phyloP scores from a whole-genome alignment of 345 rosid genomes.

The Gossypium thurberi region DNA sequence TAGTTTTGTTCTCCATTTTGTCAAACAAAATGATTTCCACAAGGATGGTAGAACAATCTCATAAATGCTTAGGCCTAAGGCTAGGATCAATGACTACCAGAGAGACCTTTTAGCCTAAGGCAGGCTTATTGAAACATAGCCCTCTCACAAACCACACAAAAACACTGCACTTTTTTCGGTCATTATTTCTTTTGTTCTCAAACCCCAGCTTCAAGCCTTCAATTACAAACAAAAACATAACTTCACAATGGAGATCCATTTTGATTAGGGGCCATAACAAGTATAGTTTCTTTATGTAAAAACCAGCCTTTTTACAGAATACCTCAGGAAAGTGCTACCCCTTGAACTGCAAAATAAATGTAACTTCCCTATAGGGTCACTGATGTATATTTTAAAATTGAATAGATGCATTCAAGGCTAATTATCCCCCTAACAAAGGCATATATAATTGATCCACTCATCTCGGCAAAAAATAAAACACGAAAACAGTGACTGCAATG shows the following conservation, averaged over 20 bases:
- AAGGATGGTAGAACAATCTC: not conserved
- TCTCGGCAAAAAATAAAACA: not conserved
- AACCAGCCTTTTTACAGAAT: not conserved
- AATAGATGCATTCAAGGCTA: too few relatives aligned
- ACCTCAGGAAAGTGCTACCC: not conserved
- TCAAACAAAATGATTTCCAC: not conserved
- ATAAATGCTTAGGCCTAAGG: not conserved
- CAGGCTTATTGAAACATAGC: not conserved
- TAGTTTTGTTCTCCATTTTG: not conserved
- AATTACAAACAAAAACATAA: not conserved
- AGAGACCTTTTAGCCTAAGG: not conserved
- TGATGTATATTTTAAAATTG: not conserved
- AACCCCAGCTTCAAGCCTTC: not conserved
- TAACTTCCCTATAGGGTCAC: not conserved
- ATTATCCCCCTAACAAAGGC: not conserved
- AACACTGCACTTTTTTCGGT: not conserved
- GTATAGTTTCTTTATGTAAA: not conserved
- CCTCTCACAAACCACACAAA: not conserved
- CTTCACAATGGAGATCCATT: not conserved
- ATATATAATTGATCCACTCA: not conserved
- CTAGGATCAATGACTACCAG: not conserved
- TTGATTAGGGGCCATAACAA: not conserved
- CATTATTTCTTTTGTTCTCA: not conserved
- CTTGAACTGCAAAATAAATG: not conserved
- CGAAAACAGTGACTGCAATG: not conserved